Base-by-base conservation (phyloP, 352 stramenopile genomes). In the Pythium grandisporangium region DNA sequence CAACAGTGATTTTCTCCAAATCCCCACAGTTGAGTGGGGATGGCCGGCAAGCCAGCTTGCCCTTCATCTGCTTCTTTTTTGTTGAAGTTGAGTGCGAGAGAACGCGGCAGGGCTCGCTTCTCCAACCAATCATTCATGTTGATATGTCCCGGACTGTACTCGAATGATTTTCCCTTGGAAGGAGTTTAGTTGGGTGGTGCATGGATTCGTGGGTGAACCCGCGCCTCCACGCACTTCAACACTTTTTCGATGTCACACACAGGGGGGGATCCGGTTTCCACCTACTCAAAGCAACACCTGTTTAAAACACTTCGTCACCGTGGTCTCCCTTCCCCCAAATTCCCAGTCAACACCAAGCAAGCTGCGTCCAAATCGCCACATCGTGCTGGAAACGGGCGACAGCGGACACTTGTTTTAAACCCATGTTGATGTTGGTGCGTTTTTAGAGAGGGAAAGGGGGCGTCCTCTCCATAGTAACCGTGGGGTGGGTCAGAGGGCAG, bases 21-120 rank as follows among this genome's bases (percentile, higher is more conserved):
- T n/a, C n/a, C n/a, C n/a, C n/a, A n/a, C n/a, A n/a, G n/a, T 32
- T 32, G 27, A 8, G 14, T 8, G 27, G 27, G 10, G 27, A 32
- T 14, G 27, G 27, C 14, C 14, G 10, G 27, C 27, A 13, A 13
- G 27, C 27, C 27, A 8, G 14, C 16, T 41, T 40, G 38, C 39
- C 14, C n/a, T 38, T 22, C 40, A 37, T 22, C 30, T 65, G 57
- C 37, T 67, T 67, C 53, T 72, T 78, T 73, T 75, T 71, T 76
- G 62, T 77, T 81, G 65, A 82, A 82, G 65, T 78, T 78, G 58
- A n/a, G 20, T 52, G 37, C 39, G 46, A 71, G 49, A 70, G 50
- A 59, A 58, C 52, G 51, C 45, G 37, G 46, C 33, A 26, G 20
- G 14, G 22, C 25, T 37, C 45, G 46, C 47, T 53, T 45, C 30